These are phyloP conservation scores for Colletotrichum chlorophyti DNA, from an alignment of 2,329 filamentous ascomycete genomes.

Conservation along the genomic window DNA sequence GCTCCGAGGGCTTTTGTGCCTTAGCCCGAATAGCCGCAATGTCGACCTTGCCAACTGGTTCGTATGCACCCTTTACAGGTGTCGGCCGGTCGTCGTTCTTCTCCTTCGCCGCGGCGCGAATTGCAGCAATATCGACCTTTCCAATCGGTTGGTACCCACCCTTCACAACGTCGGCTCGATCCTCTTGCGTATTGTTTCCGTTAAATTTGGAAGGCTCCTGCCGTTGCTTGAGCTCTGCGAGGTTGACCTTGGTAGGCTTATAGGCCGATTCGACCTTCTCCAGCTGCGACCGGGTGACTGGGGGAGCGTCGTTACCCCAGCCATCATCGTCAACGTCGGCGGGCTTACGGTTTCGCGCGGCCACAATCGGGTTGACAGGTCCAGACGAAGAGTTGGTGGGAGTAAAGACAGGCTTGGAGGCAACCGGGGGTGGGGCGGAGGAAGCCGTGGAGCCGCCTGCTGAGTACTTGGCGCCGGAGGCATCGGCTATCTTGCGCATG, in stretches of 20 bases:
- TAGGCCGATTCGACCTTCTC: slow-evolving; percentile 94
- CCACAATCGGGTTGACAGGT: slow-evolving; percentile 72
- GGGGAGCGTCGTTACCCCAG: slow-evolving; percentile 95
- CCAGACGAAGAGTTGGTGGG: slow-evolving; percentile 66
- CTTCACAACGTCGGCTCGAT: slow-evolving; percentile 70
- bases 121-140: slow-evolving; percentile 95
- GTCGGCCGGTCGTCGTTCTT: slow-evolving; percentile 80
- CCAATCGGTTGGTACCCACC: slow-evolving; percentile 93
- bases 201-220: slow-evolving; percentile 68
- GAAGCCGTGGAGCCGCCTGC: slow-evolving; percentile 63
- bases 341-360: slow-evolving; percentile 67
- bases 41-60: slow-evolving; percentile 95
- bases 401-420: slow-evolving; percentile 91
- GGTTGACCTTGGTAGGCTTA: slow-evolving; percentile 93
- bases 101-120: slow-evolving; percentile 76
- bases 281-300: slow-evolving; percentile 81
- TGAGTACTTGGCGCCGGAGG: slow-evolving; percentile 94
- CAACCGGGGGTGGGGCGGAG: slow-evolving; percentile 71
- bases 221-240: slow-evolving; percentile 81
- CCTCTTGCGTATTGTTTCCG: slow-evolving; percentile 44
- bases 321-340: slow-evolving; percentile 80
- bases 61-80: slow-evolving; percentile 89
- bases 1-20: slow-evolving; percentile 68
- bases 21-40: slow-evolving; percentile 91
- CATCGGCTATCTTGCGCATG: slow-evolving; percentile 91